Evolutionary conservation across 352 stramenopile species (phyloP).

Genomic region (Phytophthora ohioensis): DNA sequence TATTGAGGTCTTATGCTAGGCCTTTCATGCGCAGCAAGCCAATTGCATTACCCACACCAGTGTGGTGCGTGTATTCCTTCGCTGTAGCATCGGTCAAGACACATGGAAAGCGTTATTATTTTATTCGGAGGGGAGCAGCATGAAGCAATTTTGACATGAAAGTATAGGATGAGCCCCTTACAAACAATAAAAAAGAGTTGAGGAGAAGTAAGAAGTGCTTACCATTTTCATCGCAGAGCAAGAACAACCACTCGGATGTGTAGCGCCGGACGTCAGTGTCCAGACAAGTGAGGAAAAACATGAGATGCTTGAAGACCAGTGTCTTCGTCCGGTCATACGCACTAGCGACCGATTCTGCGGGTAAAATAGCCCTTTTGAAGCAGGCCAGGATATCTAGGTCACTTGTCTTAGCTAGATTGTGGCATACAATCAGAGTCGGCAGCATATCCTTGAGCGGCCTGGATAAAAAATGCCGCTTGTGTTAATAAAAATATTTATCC

Average conservation of each 20-base stretch:
- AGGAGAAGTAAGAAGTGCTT: conserved; percentile 29
- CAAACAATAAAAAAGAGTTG: conserved; percentile 15
- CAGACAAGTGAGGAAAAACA: conserved; percentile 76
- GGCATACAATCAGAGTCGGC: conserved; percentile 68
- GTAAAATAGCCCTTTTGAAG: conserved; percentile 57
- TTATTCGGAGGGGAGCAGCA: conserved; percentile 30
- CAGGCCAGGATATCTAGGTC: conserved; percentile 35
- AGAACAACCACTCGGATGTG: conserved; percentile 76
- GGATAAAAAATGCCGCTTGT: not conserved
- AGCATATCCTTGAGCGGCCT: conserved; percentile 59
- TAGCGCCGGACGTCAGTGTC: conserved; percentile 76
- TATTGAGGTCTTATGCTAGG: conserved; percentile 43
- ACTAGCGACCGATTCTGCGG: conserved; percentile 3
- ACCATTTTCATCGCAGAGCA: conserved; percentile 83
- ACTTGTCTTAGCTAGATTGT: conserved; percentile 59
- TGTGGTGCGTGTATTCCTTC: conserved; percentile 77
- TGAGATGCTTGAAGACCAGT: conserved; percentile 72
- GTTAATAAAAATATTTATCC: not conserved
- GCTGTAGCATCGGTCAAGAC: conserved; percentile 41
- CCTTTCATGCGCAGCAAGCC: conserved; percentile 75
- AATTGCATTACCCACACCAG: conserved; percentile 78
- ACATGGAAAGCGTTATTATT: conserved; percentile 37
- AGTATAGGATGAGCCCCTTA: conserved; percentile 18
- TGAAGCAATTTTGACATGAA: conserved; percentile 44
- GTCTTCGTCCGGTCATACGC: conserved; percentile 13